Base-by-base conservation (phyloP, 78 protist species). In the Dictyostelium purpureum region DNA sequence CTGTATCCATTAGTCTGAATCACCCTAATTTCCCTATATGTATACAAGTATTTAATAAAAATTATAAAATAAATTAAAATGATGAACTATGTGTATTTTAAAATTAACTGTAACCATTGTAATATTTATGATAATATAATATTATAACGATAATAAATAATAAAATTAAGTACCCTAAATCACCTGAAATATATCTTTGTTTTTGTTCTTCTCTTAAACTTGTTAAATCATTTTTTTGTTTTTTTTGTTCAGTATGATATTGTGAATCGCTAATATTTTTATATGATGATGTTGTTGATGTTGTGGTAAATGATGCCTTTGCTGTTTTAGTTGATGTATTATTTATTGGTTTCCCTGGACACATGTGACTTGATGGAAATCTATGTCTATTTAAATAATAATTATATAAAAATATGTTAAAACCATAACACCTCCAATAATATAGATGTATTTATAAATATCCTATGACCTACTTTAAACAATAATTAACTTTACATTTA, bases 341-440 rank as follows among this genome's bases (percentile, higher is more conserved):
- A 51, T 65, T 75, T 51, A 73, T 2, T 26, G 85, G 19, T 47
- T 26, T 33, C 18, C 40, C 28, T 4, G n/a, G 0, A 38, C 89
- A 81, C 49, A 42, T 59, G 56, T 81, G 89, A 40, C 67, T 52
- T 21, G 89, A 69, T 69, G 89, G 89, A 61, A 81, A 81, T 37
- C 89, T 28, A 81, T 81, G 89, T 52, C 78, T n/a, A n/a, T n/a
- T n/a, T n/a, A n/a, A n/a, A n/a, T n/a, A n/a, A n/a, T n/a, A n/a
- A n/a, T n/a, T n/a, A n/a, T n/a, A n/a, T n/a, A n/a, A n/a, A n/a
- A n/a, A n/a, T n/a, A n/a, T n/a, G n/a, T n/a, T n/a, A n/a, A n/a
- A n/a, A n/a, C n/a, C n/a, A n/a, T n/a, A n/a, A n/a, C n/a, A n/a
- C n/a, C n/a, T n/a, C n/a, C n/a, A n/a, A n/a, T n/a, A n/a, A n/a